phyloP scores from a whole-genome alignment of 257 asterid genomes.

The Nicotiana sylvestris region DNA sequence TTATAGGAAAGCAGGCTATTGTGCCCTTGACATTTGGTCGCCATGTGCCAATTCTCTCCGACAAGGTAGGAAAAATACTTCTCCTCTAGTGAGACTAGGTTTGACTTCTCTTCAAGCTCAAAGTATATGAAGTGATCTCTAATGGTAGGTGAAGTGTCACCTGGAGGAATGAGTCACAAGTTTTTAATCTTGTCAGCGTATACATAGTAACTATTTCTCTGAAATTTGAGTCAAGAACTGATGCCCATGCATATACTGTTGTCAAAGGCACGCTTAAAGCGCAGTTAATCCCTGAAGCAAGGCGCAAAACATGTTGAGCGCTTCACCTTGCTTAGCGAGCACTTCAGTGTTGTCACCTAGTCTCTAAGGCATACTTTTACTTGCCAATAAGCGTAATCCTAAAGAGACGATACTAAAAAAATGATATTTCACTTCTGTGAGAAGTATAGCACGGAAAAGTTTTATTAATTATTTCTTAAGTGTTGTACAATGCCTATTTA shows the following conservation, averaged over 20 bases:
- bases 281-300: too few species aligned
- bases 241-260: neutral
- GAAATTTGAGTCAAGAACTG: neutral
- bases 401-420: too few species aligned
- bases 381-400: too few species aligned
- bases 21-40: slow-evolving; percentile 97
- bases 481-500: too few species aligned
- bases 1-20: slow-evolving; percentile 86
- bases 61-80: slow-evolving; percentile 53
- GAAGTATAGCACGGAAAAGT: too few species aligned
- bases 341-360: too few species aligned
- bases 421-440: too few species aligned
- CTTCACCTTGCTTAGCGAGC: too few species aligned
- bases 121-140: neutral
- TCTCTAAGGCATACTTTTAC: too few species aligned
- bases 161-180: neutral
- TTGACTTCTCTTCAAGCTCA: neutral
- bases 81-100: neutral
- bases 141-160: neutral
- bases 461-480: too few species aligned
- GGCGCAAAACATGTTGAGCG: too few species aligned
- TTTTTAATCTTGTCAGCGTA: neutral
- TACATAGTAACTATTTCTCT: neutral
- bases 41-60: slow-evolving; percentile 92
- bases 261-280: too few species aligned